phyloP scores from a whole-genome alignment of 306 rosid genomes.

The Vigna nakashimae region DNA sequence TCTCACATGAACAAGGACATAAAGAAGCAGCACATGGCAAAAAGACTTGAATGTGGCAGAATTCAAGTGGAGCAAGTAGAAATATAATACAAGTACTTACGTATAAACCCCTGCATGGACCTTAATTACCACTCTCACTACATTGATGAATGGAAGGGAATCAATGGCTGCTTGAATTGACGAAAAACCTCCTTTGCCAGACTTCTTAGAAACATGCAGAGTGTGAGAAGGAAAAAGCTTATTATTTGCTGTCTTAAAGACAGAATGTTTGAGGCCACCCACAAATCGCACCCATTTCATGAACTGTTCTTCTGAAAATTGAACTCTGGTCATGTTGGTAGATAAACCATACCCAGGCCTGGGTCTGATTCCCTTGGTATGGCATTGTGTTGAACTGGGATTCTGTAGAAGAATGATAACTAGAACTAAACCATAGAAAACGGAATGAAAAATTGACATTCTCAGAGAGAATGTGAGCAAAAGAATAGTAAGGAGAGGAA shows the following conservation, averaged over 20 bases:
- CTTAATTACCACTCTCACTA: conserved; percentile 87
- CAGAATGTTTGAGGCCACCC: conserved; percentile 80
- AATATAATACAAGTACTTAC: conserved; percentile 59
- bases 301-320: conserved; percentile 85
- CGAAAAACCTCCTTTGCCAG: conserved; percentile 67
- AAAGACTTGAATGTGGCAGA: conserved; percentile 33
- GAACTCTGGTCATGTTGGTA: conserved; percentile 63
- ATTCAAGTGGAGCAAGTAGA: background rate
- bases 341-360: conserved; percentile 40
- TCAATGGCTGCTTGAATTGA: conserved; percentile 88
- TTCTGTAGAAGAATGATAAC: conserved; percentile 53
- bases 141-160: conserved; percentile 82
- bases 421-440: conserved; percentile 43
- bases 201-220: conserved; percentile 72
- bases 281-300: conserved; percentile 91
- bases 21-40: conserved; percentile 19
- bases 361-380: conserved; percentile 68
- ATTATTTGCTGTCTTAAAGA: conserved; percentile 77
- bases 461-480: conserved; percentile 44
- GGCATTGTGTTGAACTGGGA: conserved; percentile 56
- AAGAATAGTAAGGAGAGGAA: conserved; percentile 19
- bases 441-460: conserved; percentile 57
- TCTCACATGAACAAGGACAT: conserved; percentile 36
- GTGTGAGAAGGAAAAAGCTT: conserved; percentile 88
- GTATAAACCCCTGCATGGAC: conserved; percentile 97